A percentile compares a stretch with the other conserved stretches of the same genome.
These are phyloP conservation scores for Sporothrix luriei DNA, from an alignment of 2,329 filamentous ascomycete species.

Conservation along the genomic window DNA sequence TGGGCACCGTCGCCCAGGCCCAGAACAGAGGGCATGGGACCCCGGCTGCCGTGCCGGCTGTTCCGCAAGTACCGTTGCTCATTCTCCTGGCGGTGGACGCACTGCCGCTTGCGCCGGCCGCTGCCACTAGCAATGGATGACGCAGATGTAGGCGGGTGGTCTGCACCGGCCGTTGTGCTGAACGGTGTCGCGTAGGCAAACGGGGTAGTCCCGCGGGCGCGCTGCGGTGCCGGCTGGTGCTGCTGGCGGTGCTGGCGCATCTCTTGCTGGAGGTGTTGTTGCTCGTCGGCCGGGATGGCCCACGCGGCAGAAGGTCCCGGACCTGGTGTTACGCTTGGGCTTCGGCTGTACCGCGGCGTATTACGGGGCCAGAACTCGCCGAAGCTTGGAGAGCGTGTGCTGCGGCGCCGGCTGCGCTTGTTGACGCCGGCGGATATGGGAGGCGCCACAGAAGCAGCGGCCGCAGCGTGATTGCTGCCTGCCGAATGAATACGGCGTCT, in stretches of 20 bases:
- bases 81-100: background rate
- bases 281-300: background rate
- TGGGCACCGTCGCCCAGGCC: constrained; percentile 40
- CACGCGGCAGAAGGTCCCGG: constrained; percentile 46
- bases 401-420: constrained; percentile 45
- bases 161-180: constrained; percentile 59
- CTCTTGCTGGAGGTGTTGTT: constrained; percentile 44
- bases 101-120: constrained; percentile 9
- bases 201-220: constrained; percentile 54
- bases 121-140: constrained; percentile 13
- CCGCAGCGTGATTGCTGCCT: constrained; percentile 37
- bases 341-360: constrained; percentile 59
- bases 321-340: constrained; percentile 39
- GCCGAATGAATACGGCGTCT: constrained; percentile 54
- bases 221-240: constrained; percentile 39
- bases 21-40: constrained; percentile 32
- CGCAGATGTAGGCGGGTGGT: constrained; percentile 42
- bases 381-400: constrained; percentile 58
- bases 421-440: constrained; percentile 23
- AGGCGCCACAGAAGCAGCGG: constrained; percentile 25
- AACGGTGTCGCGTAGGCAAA: constrained; percentile 76
- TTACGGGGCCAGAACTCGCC: constrained; percentile 47
- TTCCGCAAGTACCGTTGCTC: constrained; percentile 22
- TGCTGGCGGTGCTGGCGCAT: constrained; percentile 1
- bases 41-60: constrained; percentile 35